Evolutionary conservation across 257 asterid species (phyloP).

Genomic region (Plantago ovata): DNA sequence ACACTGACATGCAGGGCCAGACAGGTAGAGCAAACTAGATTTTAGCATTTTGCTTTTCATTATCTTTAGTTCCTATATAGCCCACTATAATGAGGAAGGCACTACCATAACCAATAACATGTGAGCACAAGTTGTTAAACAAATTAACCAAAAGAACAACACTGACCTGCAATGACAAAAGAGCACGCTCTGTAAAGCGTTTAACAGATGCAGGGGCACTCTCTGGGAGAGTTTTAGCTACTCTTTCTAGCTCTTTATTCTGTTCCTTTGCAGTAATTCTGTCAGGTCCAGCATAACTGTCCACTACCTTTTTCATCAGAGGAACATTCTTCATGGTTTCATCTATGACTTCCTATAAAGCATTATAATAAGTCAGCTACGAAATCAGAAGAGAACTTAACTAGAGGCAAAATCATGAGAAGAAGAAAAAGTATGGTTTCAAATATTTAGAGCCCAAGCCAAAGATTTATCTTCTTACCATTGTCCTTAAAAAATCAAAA

Average conservation of each 20-base stretch:
- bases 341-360: slow-evolving; percentile 52
- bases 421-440: slow-evolving; percentile 2
- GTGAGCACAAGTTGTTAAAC: not conserved
- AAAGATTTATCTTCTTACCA: no score
- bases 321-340: slow-evolving; percentile 80
- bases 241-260: slow-evolving; percentile 68
- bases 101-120: not conserved
- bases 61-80: no score
- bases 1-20: no score
- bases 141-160: not conserved
- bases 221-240: slow-evolving; percentile 75
- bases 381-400: slow-evolving; percentile 3
- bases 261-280: slow-evolving; percentile 88
- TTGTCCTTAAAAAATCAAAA: not conserved
- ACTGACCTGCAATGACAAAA: slow-evolving; percentile 82
- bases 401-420: slow-evolving; percentile 10
- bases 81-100: no score
- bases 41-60: no score
- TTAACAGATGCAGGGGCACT: slow-evolving; percentile 68
- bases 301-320: slow-evolving; percentile 61
- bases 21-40: no score
- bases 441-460: not conserved
- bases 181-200: slow-evolving; percentile 67
- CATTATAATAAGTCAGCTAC: slow-evolving; percentile 17
- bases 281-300: slow-evolving; percentile 78